Evolutionary conservation across 1,284 basidiomycete genomes (phyloP).

Genomic region (Termitomyces sp.): DNA sequence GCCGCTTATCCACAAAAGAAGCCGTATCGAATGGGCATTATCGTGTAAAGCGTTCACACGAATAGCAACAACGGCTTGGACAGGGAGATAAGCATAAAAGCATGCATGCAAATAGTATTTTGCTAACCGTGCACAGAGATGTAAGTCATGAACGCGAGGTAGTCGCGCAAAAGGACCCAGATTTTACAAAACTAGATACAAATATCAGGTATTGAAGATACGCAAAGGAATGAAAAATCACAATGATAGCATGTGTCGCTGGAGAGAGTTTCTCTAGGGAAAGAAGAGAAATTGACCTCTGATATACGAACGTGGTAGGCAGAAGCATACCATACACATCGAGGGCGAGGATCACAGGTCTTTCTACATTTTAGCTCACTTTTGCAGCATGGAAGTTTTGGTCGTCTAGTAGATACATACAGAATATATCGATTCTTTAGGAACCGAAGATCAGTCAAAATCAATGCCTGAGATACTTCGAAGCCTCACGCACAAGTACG

Average conservation of each 20-base stretch:
- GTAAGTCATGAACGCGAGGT: conserved; percentile 11
- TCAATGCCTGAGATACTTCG: background rate
- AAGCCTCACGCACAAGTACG: conserved; percentile 4
- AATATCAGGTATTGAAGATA: background rate
- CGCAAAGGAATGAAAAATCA: background rate
- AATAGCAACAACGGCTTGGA: conserved; percentile 9
- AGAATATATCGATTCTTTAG: conserved; percentile 12
- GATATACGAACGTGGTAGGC: background rate
- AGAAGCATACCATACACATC: conserved; percentile 6
- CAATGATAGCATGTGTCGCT: background rate
- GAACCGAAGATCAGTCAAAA: background rate
- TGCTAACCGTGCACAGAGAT: conserved; percentile 6
- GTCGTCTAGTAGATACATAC: no score
- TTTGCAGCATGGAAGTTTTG: background rate
- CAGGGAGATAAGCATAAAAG: background rate
- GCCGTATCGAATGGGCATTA: background rate
- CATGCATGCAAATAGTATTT: background rate
- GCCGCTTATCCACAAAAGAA: conserved; percentile 6
- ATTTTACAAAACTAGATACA: conserved; percentile 8
- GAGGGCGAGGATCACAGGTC: conserved; percentile 1
- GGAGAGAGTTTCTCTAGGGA: conserved; percentile 5
- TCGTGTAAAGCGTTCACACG: conserved; percentile 10
- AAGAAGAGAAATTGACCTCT: background rate
- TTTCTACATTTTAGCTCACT: background rate
- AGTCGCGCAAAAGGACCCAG: conserved; percentile 8